These are phyloP conservation scores for Strigomonas culicis DNA, from an alignment of 208 protist genomes.

Conservation along the genomic window DNA sequence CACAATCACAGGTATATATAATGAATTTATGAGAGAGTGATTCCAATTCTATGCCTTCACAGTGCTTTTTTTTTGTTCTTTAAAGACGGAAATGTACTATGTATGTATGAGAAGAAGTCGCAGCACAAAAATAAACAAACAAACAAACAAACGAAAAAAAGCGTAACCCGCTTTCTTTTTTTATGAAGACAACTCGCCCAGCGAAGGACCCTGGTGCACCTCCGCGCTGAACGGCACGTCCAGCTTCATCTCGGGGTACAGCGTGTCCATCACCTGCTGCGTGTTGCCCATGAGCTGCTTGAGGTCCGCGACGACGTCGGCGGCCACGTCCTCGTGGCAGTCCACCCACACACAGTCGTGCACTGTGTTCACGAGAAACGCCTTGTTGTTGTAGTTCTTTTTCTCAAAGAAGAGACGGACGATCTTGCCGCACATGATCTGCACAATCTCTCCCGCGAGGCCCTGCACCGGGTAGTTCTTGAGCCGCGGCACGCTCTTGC, in stretches of 20 bases:
- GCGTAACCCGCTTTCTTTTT: neutral
- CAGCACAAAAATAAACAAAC: neutral
- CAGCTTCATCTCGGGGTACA: conserved; percentile 84
- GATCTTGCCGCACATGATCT: conserved; percentile 88
- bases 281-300: conserved; percentile 67
- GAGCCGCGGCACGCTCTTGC: conserved; percentile 71
- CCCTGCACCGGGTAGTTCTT: conserved; percentile 93
- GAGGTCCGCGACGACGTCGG: conserved; percentile 72
- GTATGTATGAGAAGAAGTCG: neutral
- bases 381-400: conserved; percentile 72
- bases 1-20: no score
- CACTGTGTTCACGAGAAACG: conserved; percentile 89
- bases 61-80: neutral
- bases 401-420: conserved; percentile 75
- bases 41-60: no score
- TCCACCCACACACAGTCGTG: conserved; percentile 93
- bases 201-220: conserved; percentile 61
- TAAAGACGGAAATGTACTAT: neutral
- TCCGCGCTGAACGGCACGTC: conserved; percentile 86
- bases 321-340: conserved; percentile 69
- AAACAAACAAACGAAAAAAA: neutral
- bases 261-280: conserved; percentile 55
- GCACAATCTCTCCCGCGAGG: conserved; percentile 86
- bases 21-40: no score
- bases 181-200: conserved; percentile 66